phyloP scores from a whole-genome alignment of 345 rosid genomes.

The Eucalyptus cloeziana region DNA sequence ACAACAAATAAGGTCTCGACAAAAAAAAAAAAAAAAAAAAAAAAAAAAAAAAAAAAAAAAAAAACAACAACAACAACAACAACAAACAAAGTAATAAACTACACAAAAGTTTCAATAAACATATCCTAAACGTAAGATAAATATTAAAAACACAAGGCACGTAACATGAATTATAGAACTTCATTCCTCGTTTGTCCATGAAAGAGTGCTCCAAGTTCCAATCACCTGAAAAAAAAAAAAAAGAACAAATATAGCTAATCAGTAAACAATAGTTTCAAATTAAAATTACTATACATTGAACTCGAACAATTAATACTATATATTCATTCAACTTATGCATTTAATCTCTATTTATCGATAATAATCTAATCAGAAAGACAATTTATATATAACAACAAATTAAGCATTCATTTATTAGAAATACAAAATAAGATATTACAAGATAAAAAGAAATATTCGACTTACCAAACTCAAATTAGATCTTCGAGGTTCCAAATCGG shows the following conservation, averaged over 20 bases:
- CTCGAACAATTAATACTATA: not conserved
- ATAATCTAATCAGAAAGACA: accelerated
- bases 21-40: too few relatives aligned
- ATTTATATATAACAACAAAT: accelerated
- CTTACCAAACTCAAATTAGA: not conserved
- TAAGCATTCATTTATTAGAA: not conserved
- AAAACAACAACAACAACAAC: not conserved
- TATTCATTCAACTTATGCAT: not conserved
- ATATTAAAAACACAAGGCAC: not conserved
- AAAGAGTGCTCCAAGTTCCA: not conserved
- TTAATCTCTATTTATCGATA: not conserved
- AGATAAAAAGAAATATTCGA: not conserved
- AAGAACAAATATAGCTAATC: not conserved
- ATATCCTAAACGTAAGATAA: not conserved
- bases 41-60: too few relatives aligned
- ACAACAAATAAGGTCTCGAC: too few relatives aligned
- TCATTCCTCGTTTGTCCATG: not conserved
- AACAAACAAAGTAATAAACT: not conserved
- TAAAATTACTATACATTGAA: not conserved
- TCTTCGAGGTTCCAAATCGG: not conserved
- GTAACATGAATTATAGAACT: not conserved
- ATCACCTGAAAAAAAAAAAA: not conserved
- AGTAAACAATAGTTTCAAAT: not conserved
- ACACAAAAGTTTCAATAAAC: not conserved
- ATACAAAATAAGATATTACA: not conserved